Evolutionary conservation across 2,329 filamentous ascomycete species (phyloP).

Genomic region (Exophiala xenobiotica): DNA sequence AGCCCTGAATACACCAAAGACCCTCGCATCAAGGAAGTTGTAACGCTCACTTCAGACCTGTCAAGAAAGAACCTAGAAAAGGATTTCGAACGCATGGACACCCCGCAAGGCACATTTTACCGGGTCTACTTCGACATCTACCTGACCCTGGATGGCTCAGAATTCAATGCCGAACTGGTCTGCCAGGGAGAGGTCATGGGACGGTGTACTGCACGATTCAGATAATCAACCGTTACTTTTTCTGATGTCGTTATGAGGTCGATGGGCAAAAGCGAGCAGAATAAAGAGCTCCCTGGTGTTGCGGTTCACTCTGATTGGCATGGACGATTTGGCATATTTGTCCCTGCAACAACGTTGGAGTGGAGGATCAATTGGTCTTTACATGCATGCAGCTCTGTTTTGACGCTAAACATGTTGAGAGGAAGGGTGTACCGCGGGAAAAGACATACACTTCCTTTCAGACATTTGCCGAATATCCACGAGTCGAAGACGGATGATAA

Average conservation of each 20-base stretch:
- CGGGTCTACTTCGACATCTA: constrained; percentile 70
- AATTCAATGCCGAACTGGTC: constrained; percentile 98
- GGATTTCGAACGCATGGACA: constrained; percentile 99
- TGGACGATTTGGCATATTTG: neutral
- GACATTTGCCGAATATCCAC: neutral
- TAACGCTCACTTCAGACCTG: constrained; percentile 93
- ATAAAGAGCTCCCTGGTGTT: no score
- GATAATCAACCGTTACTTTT: constrained; percentile 42
- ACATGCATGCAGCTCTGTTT: neutral
- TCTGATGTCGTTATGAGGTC: neutral
- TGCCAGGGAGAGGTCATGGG: constrained; percentile 99
- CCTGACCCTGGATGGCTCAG: constrained; percentile 91
- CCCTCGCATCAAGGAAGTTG: constrained; percentile 99
- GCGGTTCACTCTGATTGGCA: neutral
- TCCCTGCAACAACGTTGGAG: constrained; percentile 1
- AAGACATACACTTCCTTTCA: neutral
- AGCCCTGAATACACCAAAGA: constrained; percentile 95
- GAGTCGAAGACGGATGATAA: neutral
- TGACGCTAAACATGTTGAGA: neutral
- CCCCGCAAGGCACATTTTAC: constrained; percentile 94
- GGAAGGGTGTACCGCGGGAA: neutral
- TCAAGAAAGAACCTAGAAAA: constrained; percentile 98
- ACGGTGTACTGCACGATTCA: constrained; percentile 86
- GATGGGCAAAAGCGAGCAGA: no score
- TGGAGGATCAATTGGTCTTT: neutral